These are phyloP conservation scores for Cercospora janseana DNA, from an alignment of 2,329 filamentous ascomycete species.

Conservation along the genomic window DNA sequence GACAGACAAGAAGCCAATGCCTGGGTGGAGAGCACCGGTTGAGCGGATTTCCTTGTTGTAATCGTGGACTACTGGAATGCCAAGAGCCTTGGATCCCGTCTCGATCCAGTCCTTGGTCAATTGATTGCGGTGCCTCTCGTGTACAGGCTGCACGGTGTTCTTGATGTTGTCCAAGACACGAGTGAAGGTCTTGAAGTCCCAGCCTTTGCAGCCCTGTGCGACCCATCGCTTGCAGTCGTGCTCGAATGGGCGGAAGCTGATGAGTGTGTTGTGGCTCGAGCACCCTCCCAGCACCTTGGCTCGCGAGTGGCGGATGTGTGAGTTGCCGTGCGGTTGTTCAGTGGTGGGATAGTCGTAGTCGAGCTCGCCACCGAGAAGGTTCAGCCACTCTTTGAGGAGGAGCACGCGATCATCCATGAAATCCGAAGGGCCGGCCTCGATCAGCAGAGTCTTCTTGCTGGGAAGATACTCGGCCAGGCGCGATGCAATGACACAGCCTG, in stretches of 20 bases:
- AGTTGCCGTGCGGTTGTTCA: constrained; percentile 89
- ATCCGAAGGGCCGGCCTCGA: constrained; percentile 87
- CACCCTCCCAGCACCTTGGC: constrained; percentile 91
- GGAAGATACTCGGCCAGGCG: constrained; percentile 80
- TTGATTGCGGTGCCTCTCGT: constrained; percentile 81
- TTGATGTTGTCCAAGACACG: constrained; percentile 77
- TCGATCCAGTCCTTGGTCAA: constrained; percentile 87
- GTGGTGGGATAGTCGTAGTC: constrained; percentile 90
- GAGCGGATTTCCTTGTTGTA: constrained; percentile 81
- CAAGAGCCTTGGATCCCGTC: constrained; percentile 72
- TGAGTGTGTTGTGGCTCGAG: constrained; percentile 90
- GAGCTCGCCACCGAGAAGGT: constrained; percentile 77
- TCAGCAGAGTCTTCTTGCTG: constrained; percentile 73
- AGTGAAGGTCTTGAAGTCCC: constrained; percentile 83
- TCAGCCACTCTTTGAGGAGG: constrained; percentile 82
- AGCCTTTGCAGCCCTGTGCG: constrained; percentile 74
- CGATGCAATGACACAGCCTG: constrained; percentile 79
- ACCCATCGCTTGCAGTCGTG: constrained; percentile 87
- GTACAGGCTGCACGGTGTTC: constrained; percentile 87
- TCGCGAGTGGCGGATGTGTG: constrained; percentile 84
- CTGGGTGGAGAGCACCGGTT: constrained; percentile 68
- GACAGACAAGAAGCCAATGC: constrained; percentile 86
- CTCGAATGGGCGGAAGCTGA: constrained; percentile 87
- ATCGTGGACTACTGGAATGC: constrained; percentile 77
- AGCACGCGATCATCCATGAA: constrained; percentile 85